Percentiles rank a stretch among this genome's conserved stretches.
phyloP scores from a whole-genome alignment of 305 asterid genomes.

The Rubia occidens region DNA sequence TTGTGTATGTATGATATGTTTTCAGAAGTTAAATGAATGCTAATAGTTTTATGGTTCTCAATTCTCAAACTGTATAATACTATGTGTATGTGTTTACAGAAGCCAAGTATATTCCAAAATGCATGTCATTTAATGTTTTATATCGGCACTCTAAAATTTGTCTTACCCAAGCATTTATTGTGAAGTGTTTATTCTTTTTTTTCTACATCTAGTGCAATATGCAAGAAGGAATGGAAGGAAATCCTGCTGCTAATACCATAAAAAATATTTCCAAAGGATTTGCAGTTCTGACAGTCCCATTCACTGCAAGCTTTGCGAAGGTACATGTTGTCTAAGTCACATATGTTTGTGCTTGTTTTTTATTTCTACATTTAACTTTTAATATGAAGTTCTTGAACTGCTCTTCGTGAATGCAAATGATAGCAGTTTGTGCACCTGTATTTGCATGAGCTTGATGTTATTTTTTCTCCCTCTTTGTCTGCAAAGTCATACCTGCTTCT shows the following conservation, averaged over 20 bases:
- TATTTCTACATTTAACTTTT: background rate
- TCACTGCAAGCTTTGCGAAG: slow-evolving; percentile 67
- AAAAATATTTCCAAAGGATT: slow-evolving; percentile 67
- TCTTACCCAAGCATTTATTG: background rate
- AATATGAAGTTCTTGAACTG: background rate
- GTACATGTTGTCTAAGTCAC: slow-evolving; percentile 28
- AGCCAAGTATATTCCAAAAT: background rate
- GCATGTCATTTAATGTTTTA: background rate
- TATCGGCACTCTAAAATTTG: background rate
- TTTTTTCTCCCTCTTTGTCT: background rate
- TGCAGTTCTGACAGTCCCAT: slow-evolving; percentile 59
- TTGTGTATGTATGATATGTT: background rate
- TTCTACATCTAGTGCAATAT: slow-evolving; percentile 49
- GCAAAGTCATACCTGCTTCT: background rate
- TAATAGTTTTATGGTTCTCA: slow-evolving; percentile 1
- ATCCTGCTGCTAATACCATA: slow-evolving; percentile 46
- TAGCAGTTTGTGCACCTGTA: background rate
- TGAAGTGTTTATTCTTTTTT: background rate
- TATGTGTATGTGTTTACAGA: background rate
- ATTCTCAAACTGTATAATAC: background rate
- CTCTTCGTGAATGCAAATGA: background rate
- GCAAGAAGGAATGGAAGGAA: slow-evolving; percentile 93
- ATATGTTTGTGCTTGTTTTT: slow-evolving; percentile 2
- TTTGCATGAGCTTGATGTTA: background rate
- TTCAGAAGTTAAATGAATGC: background rate